Evolutionary conservation across 805 yeast genomes (phyloP), one percentile per base, ranked within the genome.

Genomic region (Cyberlindnera euphorbiae): DNA sequence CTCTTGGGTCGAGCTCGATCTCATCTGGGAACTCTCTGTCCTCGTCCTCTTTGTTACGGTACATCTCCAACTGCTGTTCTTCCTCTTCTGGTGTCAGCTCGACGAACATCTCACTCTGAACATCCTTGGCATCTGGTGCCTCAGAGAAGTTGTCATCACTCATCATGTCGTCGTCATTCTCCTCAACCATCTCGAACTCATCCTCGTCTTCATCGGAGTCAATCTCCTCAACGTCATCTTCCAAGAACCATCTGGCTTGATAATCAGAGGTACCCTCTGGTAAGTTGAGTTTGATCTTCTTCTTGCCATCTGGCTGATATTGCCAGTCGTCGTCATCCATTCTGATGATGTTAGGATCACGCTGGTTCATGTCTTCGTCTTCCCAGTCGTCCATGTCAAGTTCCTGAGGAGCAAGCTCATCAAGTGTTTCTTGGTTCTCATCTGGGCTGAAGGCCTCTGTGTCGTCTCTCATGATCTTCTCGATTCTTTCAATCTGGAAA

Each of bases 21-120:
- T 93, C 98, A 62, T 93, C 99, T 0, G 97, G 97, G 68, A 88
- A 93, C 51, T 89, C 96, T 24, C 77, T 71, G 56, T 87, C 97
- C 37, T 89, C 97, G 41, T 74, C 73, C 47, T 79, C 96, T 44
- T 75, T 60, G 26, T 68, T 69, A 49, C 93, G 75, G 63, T 70
- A 88, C 50, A 71, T 73, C 38, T 71, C 64, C 44, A 87, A 67
- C 60, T 89, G 96, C 50, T 77, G 73, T 41, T 77, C 78, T 58
- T 86, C 96, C 50, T 87, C 96, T 50, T 85, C 96, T 23, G 81
- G 78, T 1, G 82, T 66, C 33, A 87, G 63, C 25, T 87, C 96
- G 36, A 77, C 78, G 54, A 78, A 80, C 67, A 71, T 69, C 44
- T 81, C 90, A 28, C 64, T 65, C 34, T 62, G 62, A 4, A 48